Conservation (phyloP, 139 green algal genomes). For the Coccomyxa sp. region DNA sequence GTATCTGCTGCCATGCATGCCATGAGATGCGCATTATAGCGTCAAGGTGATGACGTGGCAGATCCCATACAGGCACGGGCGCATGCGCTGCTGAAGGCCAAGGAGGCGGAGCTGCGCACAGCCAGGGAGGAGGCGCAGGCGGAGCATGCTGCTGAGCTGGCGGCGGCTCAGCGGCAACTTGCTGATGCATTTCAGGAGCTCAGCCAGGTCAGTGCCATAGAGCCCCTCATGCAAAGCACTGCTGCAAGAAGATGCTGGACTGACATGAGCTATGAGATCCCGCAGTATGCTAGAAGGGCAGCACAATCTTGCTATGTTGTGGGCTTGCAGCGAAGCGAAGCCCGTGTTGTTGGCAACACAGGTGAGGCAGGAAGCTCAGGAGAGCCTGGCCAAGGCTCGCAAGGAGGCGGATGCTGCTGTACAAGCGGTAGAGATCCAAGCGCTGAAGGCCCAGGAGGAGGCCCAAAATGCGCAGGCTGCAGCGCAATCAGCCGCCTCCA, state of each 20-base stretch:
- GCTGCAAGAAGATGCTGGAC: no score
- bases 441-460: not conserved
- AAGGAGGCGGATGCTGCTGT: slow-evolving; percentile 1
- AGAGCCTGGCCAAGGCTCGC: slow-evolving; percentile 3
- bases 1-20: no score
- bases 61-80: slow-evolving; percentile 29
- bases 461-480: not conserved
- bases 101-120: slow-evolving; percentile 33
- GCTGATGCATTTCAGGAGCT: no score
- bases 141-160: slow-evolving; percentile 7
- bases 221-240: no score
- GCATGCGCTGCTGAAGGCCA: slow-evolving; percentile 40
- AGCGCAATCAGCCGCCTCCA: slow-evolving; percentile 6
- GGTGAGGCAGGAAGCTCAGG: not conserved
- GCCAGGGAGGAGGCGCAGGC: slow-evolving; percentile 11
- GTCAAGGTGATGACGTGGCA: not conserved
- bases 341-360: not conserved
- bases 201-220: no score
- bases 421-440: slow-evolving; percentile 3
- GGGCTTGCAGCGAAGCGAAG: no score
- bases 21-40: not conserved
- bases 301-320: no score
- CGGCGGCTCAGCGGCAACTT: no score
- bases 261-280: no score
- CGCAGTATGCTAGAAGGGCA: no score